Evolutionary conservation across 1,284 basidiomycete species (phyloP), one percentile per base, ranked within the genome.

Genomic region (Leucoagaricus sp.): DNA sequence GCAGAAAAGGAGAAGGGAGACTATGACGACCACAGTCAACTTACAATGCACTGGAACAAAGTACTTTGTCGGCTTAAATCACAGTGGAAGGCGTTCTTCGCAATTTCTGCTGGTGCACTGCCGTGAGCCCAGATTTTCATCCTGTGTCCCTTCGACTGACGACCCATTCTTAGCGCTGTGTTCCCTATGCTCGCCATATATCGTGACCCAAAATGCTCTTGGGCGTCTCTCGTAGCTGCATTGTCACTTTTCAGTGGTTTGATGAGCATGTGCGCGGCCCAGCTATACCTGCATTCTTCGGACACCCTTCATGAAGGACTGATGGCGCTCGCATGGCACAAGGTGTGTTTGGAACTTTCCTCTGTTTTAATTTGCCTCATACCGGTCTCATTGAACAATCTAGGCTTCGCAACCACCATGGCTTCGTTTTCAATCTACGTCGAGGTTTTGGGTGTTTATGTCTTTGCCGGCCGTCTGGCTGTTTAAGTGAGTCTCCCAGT

Each of bases 401-500:
- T 10, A 42, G 50, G 40, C 50, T 34, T 52, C 40, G 15, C 41
- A 3, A 2, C 15, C 25, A 17, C 3, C 12, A 5, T 52, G 49
- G 23, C 23, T 9, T n/a, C 46, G 17, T 6, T 10, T 9, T n/a
- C n/a, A n/a, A 7, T 41, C 25, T 21, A 41, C 49, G 4, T 28
- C 42, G 21, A 2, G 41, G 7, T 53, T 53, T 23, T 53, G 51
- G 51, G 17, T 45, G 3, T 34, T 53, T 17, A 3, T 53, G 29
- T 53, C 51, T 19, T 10, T 53, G 1, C 51, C 51, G 15, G 34
- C 31, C 15, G n/a, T 46, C 13, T 53, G 51, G 51, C n/a, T 53
- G 1, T 19, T 34, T 3, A 34, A 31, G 51, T 46, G 19, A 4
- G 41, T 17, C 5, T 45, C 10, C 4, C 19, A 4, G n/a, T 10